These are phyloP conservation scores for Phaeomoniella chlamydospora DNA, from an alignment of 2,329 filamentous ascomycete genomes.

Conservation along the genomic window DNA sequence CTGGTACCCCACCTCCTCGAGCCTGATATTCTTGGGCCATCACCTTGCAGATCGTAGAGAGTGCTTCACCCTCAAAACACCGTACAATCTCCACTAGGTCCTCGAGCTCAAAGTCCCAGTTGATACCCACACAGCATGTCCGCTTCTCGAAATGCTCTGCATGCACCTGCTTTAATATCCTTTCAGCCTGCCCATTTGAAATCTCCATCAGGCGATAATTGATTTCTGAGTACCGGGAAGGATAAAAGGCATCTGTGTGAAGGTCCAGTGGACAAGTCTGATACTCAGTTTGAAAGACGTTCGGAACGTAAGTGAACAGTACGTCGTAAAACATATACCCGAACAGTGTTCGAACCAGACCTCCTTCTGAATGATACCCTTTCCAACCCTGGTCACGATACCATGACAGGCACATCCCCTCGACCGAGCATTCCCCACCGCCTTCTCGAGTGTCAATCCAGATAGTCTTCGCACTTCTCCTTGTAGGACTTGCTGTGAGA, in stretches of 20 bases:
- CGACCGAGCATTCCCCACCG: constrained; percentile 67
- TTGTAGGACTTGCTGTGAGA: constrained; percentile 11
- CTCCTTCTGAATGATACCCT: constrained; percentile 85
- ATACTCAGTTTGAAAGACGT: constrained; percentile 92
- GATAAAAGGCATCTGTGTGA: constrained; percentile 84
- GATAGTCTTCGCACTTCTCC: constrained; percentile 50
- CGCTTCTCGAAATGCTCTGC: constrained; percentile 50
- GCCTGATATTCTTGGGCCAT: constrained; percentile 90
- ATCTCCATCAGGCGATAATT: constrained; percentile 77
- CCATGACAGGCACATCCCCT: constrained; percentile 82
- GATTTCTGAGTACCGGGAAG: constrained; percentile 73
- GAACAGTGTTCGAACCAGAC: constrained; percentile 81
- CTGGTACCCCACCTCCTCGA: constrained; percentile 75
- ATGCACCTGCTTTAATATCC: constrained; percentile 55
- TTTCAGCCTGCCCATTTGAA: constrained; percentile 61
- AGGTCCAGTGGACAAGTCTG: constrained; percentile 90
- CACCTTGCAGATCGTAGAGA: constrained; percentile 79
- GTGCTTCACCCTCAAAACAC: constrained; percentile 66
- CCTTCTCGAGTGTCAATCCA: constrained; percentile 70
- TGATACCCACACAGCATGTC: constrained; percentile 80
- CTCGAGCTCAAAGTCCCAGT: constrained; percentile 72
- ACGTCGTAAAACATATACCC: constrained; percentile 88
- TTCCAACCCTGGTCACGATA: constrained; percentile 81
- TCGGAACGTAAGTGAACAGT: constrained; percentile 82
- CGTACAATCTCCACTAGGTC: constrained; percentile 66